These are phyloP conservation scores for Kodamaea sagamina DNA, from an alignment of 805 yeast species.

Conservation along the genomic window DNA sequence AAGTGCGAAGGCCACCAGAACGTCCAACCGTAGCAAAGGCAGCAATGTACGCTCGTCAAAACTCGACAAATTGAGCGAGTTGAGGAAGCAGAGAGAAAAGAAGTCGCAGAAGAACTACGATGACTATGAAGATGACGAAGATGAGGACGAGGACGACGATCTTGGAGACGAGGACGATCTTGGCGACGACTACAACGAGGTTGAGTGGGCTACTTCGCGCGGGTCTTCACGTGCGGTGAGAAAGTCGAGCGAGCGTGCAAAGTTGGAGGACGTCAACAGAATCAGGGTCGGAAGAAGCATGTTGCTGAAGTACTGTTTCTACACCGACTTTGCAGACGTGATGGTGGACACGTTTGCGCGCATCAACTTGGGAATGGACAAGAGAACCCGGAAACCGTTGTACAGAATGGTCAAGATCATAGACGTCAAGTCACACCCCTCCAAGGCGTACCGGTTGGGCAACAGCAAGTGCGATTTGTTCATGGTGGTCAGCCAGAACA, in stretches of 20 bases:
- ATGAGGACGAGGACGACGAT: constrained; percentile 29
- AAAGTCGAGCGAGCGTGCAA: constrained; percentile 44
- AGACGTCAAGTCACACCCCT: constrained; percentile 51
- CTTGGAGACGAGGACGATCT: constrained; percentile 42
- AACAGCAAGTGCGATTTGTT: constrained; percentile 50
- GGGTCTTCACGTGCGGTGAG: constrained; percentile 3
- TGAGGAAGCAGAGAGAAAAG: constrained; percentile 74
- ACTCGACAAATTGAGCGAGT: constrained; percentile 63
- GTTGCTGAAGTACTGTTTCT: constrained; percentile 72
- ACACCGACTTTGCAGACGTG: constrained; percentile 74
- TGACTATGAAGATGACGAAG: constrained; percentile 19
- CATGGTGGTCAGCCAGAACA: constrained; percentile 80
- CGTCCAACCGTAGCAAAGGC: constrained; percentile 33
- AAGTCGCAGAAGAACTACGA: constrained; percentile 41
- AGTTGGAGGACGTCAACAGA: constrained; percentile 66
- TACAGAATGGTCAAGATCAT: constrained; percentile 86
- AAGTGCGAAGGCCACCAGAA: constrained; percentile 35
- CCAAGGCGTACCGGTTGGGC: constrained; percentile 44
- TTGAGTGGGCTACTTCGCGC: constrained; percentile 11
- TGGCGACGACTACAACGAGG: constrained; percentile 28
- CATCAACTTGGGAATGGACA: constrained; percentile 75
- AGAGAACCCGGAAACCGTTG: constrained; percentile 58
- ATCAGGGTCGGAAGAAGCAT: constrained; percentile 77
- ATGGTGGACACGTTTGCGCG: constrained; percentile 78
- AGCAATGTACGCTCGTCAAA: constrained; percentile 38